Base-by-base conservation (phyloP, 345 rosid genomes). In the Dovyalis caffra region DNA sequence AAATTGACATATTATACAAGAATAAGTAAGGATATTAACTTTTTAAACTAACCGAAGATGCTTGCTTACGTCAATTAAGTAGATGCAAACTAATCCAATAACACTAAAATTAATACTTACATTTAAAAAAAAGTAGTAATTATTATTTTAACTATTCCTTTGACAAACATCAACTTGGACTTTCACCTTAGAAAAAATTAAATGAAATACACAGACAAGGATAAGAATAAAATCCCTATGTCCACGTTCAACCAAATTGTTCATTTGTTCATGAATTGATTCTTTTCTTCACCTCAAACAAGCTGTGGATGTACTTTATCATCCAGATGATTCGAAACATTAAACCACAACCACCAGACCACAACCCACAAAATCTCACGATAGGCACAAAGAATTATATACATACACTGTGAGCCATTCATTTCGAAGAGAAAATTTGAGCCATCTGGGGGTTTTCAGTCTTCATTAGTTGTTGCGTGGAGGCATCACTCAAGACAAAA, bases 401-500 rank as follows among this genome's bases (percentile, higher is more conserved):
- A 14, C 2, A 9, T 57, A 20, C 8, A 61, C 9, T 47, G 29
- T 9, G 15, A 69, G 63, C 79, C 81, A 31, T 31, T 62, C 43
- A n/a, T 66, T 77, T 40, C 61, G 10, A 3, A 32, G 66, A 33
- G 77, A 5, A 25, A 34, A 61, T 32, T 32, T 74, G 51, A 18
- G 29, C 51, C 43, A 10, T 26, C 7, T n/a, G 74, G 68, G 28
- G 66, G 10, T 64, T 49, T 34, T 26, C 67, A 14, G 6, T 38
- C 7, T 43, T 33, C 37, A 21, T 25, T 18, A 15, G 16, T 32
- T 40, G 5, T 15, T 9, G 23, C 11, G 34, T 64, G 49, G 14
- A 26, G 65, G 61, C 74, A 64, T 43, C 67, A 33, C 68, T 14
- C 69, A 66, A 45, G 81, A 83, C 81, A 79, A 73, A 66, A 26